Percentiles rank a stretch among this genome's conserved stretches.
phyloP scores from a whole-genome alignment of 306 rosid species.

The Castanea mollissima region DNA sequence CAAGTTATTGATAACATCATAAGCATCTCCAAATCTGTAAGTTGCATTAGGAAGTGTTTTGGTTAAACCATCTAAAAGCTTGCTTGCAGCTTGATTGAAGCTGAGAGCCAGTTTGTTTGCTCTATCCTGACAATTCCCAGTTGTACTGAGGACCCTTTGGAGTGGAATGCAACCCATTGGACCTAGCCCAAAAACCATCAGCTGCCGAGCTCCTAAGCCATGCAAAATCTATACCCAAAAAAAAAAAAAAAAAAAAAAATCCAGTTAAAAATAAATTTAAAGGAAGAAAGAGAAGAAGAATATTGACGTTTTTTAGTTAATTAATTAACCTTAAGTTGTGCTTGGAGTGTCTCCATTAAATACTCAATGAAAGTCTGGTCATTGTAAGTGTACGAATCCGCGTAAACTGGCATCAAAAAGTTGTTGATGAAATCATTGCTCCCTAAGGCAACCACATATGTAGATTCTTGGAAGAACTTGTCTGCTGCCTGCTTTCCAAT shows the following conservation, averaged over 20 bases:
- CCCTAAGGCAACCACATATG: slow-evolving; percentile 82
- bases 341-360: slow-evolving; percentile 61
- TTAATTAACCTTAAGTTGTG: slow-evolving; percentile 56
- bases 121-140: slow-evolving; percentile 59
- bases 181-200: slow-evolving; percentile 84
- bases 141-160: slow-evolving; percentile 72
- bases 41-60: slow-evolving; percentile 60
- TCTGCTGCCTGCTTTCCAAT: slow-evolving; percentile 58
- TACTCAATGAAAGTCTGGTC: slow-evolving; percentile 66
- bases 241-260: not conserved
- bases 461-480: slow-evolving; percentile 56
- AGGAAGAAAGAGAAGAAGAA: not conserved
- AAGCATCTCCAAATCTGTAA: slow-evolving; percentile 76
- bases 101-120: slow-evolving; percentile 70
- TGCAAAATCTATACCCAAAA: slow-evolving; percentile 55
- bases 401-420: slow-evolving; percentile 86
- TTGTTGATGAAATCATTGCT: slow-evolving; percentile 97
- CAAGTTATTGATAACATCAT: slow-evolving; percentile 72
- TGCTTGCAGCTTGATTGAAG: slow-evolving; percentile 65
- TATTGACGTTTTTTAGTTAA: not conserved
- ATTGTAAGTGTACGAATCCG: slow-evolving; percentile 87
- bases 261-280: not conserved
- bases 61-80: slow-evolving; percentile 47
- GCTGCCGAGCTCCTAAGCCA: slow-evolving; percentile 71
- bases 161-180: slow-evolving; percentile 98